Percentiles rank a stretch among this genome's conserved stretches.
phyloP scores from a whole-genome alignment of 192 early-diverging fungal genomes.

The Backusella luteola region DNA sequence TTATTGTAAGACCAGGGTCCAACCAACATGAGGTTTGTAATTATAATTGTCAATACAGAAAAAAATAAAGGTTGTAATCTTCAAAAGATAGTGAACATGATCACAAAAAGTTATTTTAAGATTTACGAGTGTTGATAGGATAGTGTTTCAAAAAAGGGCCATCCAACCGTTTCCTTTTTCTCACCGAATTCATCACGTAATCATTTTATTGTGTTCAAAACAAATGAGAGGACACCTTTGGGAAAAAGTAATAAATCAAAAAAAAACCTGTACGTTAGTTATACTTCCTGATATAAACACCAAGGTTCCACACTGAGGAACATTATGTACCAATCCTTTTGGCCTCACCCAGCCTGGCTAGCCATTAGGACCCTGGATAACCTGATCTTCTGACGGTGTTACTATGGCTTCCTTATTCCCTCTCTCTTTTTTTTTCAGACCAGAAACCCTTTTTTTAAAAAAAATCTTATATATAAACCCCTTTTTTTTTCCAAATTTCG shows the following conservation, averaged over 20 bases:
- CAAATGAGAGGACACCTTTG: not conserved
- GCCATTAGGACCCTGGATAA: constrained; percentile 16
- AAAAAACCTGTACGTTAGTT: not conserved
- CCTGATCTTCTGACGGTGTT: constrained; percentile 11
- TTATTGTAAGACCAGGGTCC: constrained; percentile 4
- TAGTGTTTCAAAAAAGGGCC: constrained; percentile 11
- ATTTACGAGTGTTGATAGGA: constrained; percentile 8
- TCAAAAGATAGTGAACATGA: not conserved
- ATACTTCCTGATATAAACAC: constrained; percentile 1
- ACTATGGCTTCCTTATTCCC: not conserved
- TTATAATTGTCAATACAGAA: not conserved
- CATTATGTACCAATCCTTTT: constrained; percentile 15
- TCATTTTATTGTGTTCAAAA: constrained; percentile 11
- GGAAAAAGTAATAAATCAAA: constrained; percentile 8
- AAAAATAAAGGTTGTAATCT: not conserved
- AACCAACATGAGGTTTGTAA: not conserved
- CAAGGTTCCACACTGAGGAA: constrained; percentile 2
- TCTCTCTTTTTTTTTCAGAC: not conserved
- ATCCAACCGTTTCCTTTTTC: not conserved
- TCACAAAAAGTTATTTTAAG: constrained; percentile 7
- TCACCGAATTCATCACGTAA: constrained; percentile 13
- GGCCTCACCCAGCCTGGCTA: not conserved
- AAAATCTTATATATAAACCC: not conserved
- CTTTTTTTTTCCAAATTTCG: not conserved
- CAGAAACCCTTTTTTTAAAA: not conserved